Base-by-base conservation (phyloP, 352 stramenopile genomes). In the Pythium biforme region DNA sequence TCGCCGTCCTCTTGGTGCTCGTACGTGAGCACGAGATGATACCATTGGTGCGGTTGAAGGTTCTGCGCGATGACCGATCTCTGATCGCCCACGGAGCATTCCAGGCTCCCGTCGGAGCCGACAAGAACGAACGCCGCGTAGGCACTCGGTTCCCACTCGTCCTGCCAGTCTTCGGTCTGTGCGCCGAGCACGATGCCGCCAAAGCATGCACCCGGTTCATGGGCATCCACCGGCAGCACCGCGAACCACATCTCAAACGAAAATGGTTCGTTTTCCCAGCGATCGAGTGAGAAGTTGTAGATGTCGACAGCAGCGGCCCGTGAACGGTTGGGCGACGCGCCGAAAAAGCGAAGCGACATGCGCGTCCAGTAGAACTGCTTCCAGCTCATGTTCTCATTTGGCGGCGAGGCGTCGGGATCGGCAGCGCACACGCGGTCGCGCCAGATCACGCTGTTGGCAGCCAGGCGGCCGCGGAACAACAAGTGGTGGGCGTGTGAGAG, bases 11-110 rank as follows among this genome's bases (percentile, higher is more conserved):
- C 39, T 17, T 29, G 3, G 19, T 43, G 15, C 23, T 55, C 34
- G n/a, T 56, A 45, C 27, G 55, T 62, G n/a, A 62, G 31, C 22
- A 31, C 43, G 33, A 62, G 55, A 20, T 62, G 55, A 17, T 62
- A 46, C 55, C 55, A 62, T 15, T 22, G 43, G 10, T 46, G 14
- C 4, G 26, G 37, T 45, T 33, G 1, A 19, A 62, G 43, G 9
- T 49, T 10, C 2, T 14, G 11, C 25, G 46, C 55, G 9, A 55
- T 20, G 29, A 55, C 45, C 23, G 6, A 6, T n/a, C 43, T 29
- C 11, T 20, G 2, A 5, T 47, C 26, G 9, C 27, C 27, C 55
- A 62, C 29, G 10, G 55, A 62, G 45, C 55, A 62, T n/a, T 54
- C 19, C 12, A 62, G 43, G 19, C 25, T 8, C 1, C 43, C 20